Conservation (phyloP, 1,284 basidiomycete species). For the Irpex sp. region DNA sequence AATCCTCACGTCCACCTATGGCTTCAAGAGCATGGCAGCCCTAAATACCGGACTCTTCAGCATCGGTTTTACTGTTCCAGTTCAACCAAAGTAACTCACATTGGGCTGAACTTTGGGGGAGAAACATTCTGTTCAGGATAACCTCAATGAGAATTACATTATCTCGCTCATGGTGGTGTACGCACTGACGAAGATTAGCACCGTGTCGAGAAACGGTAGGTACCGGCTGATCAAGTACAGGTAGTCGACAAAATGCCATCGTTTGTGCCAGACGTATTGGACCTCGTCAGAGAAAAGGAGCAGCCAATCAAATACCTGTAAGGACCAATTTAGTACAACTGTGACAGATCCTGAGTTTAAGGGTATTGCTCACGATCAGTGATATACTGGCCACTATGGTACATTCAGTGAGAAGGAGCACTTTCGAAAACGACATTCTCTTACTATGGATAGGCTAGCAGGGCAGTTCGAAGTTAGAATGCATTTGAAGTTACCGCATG, state of each 20-base stretch:
- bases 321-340: neutral
- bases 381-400: neutral
- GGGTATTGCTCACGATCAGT: neutral
- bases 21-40: neutral
- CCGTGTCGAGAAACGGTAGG: conserved; percentile 22
- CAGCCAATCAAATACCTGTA: conserved; percentile 2
- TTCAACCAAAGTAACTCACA: neutral
- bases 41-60: neutral
- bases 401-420: neutral
- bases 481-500: neutral
- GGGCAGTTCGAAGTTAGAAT: too few species aligned
- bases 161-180: neutral
- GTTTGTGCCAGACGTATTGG: conserved; percentile 14
- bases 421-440: neutral
- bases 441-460: neutral
- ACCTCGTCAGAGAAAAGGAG: conserved; percentile 6
- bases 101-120: neutral
- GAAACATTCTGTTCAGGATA: neutral
- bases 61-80: too few species aligned
- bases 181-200: neutral
- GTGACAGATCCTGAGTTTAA: neutral
- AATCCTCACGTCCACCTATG: neutral
- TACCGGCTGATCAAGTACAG: conserved; percentile 25
- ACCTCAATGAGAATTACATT: neutral
- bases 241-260: conserved; percentile 23